Conservation (phyloP, 179 eudicot genomes). For the Carnegiea gigantea region DNA sequence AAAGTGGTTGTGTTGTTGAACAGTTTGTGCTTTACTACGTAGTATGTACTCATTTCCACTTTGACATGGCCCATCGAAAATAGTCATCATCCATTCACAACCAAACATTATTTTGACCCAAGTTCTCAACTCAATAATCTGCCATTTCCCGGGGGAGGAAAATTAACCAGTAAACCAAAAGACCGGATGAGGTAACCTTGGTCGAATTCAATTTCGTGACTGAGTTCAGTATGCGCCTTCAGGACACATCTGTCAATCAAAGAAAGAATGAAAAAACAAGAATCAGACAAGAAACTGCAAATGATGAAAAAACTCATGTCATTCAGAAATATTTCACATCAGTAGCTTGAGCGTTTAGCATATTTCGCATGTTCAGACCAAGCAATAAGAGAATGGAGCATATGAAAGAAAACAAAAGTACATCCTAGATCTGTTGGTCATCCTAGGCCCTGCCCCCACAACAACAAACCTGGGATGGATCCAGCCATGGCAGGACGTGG, state of each 20-base stretch:
- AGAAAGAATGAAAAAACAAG: not conserved
- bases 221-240: conserved; percentile 14
- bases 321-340: not conserved
- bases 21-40: not conserved
- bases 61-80: conserved; percentile 26
- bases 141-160: conserved; percentile 18
- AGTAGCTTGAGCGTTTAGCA: not conserved
- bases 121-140: conserved; percentile 5
- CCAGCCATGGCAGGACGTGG: not conserved
- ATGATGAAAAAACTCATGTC: not conserved
- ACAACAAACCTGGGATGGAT: not conserved
- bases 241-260: conserved; percentile 27
- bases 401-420: not conserved
- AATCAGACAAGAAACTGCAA: not conserved
- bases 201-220: conserved; percentile 13
- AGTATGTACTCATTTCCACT: conserved; percentile 16
- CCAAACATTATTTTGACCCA: conserved; percentile 26
- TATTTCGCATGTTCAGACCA: too few species aligned
- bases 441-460: not conserved
- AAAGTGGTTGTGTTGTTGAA: conserved; percentile 13
- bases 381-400: not conserved
- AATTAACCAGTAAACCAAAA: conserved; percentile 23
- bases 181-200: conserved; percentile 19
- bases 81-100: conserved; percentile 9
- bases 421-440: not conserved